phyloP scores from a whole-genome alignment of 1,284 basidiomycete species.

The Anthracocystis setariae region DNA sequence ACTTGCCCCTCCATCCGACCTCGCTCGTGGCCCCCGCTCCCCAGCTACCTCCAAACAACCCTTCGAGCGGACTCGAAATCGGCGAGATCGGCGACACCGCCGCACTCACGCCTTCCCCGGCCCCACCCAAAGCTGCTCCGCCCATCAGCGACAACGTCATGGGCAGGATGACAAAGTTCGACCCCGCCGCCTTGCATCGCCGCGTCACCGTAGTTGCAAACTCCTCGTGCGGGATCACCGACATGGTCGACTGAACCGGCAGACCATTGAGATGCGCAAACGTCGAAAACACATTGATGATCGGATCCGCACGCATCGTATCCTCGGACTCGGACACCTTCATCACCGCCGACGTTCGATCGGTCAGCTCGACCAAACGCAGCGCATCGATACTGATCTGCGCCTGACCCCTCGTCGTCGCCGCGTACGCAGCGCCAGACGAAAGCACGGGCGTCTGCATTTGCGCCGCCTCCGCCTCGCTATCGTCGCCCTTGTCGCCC shows the following conservation, averaged over 20 bases:
- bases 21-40: slow-evolving; percentile 10
- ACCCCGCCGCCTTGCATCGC: slow-evolving; percentile 73
- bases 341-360: slow-evolving; percentile 85
- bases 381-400: slow-evolving; percentile 57
- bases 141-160: slow-evolving; percentile 72
- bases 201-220: slow-evolving; percentile 77
- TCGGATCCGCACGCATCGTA: slow-evolving; percentile 78
- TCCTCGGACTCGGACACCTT: slow-evolving; percentile 78
- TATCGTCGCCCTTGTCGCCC: slow-evolving; percentile 18
- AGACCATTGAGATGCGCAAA: slow-evolving; percentile 81
- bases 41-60: slow-evolving; percentile 53
- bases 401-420: slow-evolving; percentile 24
- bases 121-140: slow-evolving; percentile 1
- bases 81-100: slow-evolving; percentile 25
- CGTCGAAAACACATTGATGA: slow-evolving; percentile 82
- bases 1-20: slow-evolving; percentile 38
- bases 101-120: slow-evolving; percentile 7
- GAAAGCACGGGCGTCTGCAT: slow-evolving; percentile 42
- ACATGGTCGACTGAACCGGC: slow-evolving; percentile 73
- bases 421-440: slow-evolving; percentile 37
- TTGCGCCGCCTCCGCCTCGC: slow-evolving; percentile 26
- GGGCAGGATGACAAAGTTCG: slow-evolving; percentile 83
- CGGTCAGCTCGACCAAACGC: slow-evolving; percentile 76
- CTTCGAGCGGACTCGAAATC: slow-evolving; percentile 54
- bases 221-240: slow-evolving; percentile 77